Base-by-base conservation (phyloP, 148 eudicot species). In the Arctostaphylos glauca region DNA sequence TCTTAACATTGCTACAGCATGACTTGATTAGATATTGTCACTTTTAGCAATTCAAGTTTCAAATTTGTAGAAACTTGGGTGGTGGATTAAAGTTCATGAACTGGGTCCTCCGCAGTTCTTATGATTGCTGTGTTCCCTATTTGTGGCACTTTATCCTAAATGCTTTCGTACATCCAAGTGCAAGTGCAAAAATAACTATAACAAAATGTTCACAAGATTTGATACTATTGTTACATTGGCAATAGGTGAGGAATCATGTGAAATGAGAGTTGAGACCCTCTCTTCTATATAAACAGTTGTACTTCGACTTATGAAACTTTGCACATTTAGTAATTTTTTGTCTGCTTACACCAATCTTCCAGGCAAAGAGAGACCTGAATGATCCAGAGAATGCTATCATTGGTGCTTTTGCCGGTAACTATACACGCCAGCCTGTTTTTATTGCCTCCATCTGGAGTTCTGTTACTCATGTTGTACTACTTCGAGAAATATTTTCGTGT, bases 331-430 rank as follows among this genome's bases (percentile, higher is more conserved):
- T 72, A 83, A 77, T 53, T 68, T 68, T 79, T 48, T 80, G 56
- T 58, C 73, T 49, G 50, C 44, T 53, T 67, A 75, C 43, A 10
- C 55, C 38, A 14, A 38, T 46, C 66, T 80, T 60, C 56, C 90
- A 96, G 99, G 99, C 97, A 72, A 92, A 90, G 84, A 89, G 99
- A 88, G 99, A 96, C 50, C 88, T 96, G 67, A 93, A 91, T 83
- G 99, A 93, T 87, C 95, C 95, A n/a, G 98, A 96, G 88, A 96
- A 96, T 88, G 98, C 98, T 53, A 80, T 92, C 14, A 90, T 96
- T 76, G 98, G 99, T 75, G 98, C 99, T 77, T 94, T 94, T 84
- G 94, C 99, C 47, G 99, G 98, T 96, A 88, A 84, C 16, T 74
- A 79, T 52, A 44, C 55, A 31, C 43, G 13, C 54, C 21, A 8